Conservation (phyloP, 2,329 filamentous ascomycete species). For the Decorospora gaudefroyi region DNA sequence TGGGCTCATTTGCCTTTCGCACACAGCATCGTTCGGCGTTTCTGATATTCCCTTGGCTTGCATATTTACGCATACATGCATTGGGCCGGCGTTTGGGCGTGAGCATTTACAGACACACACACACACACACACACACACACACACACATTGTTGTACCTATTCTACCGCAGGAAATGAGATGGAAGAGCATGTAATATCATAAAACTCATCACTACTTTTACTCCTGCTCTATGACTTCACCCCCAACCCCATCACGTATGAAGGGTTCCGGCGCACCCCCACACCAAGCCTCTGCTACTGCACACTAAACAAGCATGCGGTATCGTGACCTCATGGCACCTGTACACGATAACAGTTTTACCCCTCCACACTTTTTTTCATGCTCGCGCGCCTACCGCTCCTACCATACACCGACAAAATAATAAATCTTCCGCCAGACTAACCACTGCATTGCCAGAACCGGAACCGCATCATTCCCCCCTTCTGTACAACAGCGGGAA, state of each 20-base stretch:
- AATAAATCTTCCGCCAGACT: no score
- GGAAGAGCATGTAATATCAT: slow-evolving; percentile 10
- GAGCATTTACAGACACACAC: slow-evolving; percentile 37
- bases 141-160: slow-evolving; percentile 15
- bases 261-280: no score
- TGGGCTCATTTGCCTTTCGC: slow-evolving; percentile 11
- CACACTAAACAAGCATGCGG: slow-evolving; percentile 13
- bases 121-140: no score
- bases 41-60: slow-evolving; percentile 15
- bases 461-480: no score
- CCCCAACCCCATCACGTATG: slow-evolving; percentile 3
- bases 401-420: slow-evolving; percentile 1
- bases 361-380: slow-evolving; percentile 10
- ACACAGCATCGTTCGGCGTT: slow-evolving; percentile 29
- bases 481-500: not conserved
- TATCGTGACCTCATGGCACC: slow-evolving; percentile 17
- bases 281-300: slow-evolving; percentile 13
- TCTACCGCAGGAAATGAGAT: slow-evolving; percentile 11
- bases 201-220: slow-evolving; percentile 6
- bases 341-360: slow-evolving; percentile 7
- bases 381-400: slow-evolving; percentile 16
- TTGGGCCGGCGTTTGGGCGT: slow-evolving; percentile 34
- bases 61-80: slow-evolving; percentile 23
- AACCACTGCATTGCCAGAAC: no score
- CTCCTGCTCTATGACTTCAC: slow-evolving; percentile 1